Conservation (phyloP, 73 alveolate species). For the Paramecium sonneborni region DNA sequence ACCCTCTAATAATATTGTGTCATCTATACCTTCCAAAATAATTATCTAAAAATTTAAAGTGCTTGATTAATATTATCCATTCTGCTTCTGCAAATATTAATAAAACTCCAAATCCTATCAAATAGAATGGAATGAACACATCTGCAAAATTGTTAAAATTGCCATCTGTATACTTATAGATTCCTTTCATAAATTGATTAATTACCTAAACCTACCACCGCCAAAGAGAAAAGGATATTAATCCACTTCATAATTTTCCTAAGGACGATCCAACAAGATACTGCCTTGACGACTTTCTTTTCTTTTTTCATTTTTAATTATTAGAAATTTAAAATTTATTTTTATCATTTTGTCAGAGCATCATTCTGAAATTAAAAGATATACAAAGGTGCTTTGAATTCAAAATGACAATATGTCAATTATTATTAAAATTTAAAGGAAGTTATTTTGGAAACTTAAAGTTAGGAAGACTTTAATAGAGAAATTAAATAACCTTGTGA, state of each 20-base stretch:
- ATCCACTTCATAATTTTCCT: neutral
- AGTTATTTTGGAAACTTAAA: no score
- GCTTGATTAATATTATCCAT: neutral
- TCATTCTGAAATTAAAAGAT: no score
- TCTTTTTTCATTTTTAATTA: no score
- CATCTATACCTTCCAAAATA: neutral
- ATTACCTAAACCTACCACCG: neutral
- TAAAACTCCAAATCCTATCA: neutral
- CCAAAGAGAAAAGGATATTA: neutral
- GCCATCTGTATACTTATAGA: neutral
- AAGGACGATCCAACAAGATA: neutral
- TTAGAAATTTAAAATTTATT: no score
- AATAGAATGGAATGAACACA: neutral
- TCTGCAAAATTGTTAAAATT: neutral
- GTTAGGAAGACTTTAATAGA: no score
- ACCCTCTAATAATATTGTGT: neutral
- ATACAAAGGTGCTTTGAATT: no score
- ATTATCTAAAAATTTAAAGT: neutral
- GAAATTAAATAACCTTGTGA: no score
- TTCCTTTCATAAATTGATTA: neutral
- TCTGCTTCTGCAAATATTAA: neutral
- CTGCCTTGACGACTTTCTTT: neutral
- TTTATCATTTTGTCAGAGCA: no score
- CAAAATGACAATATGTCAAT: no score
- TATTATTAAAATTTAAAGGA: no score